Evolutionary conservation across 108 stramenopile genomes (phyloP).

Genomic region (Discostella stelligeroides): DNA sequence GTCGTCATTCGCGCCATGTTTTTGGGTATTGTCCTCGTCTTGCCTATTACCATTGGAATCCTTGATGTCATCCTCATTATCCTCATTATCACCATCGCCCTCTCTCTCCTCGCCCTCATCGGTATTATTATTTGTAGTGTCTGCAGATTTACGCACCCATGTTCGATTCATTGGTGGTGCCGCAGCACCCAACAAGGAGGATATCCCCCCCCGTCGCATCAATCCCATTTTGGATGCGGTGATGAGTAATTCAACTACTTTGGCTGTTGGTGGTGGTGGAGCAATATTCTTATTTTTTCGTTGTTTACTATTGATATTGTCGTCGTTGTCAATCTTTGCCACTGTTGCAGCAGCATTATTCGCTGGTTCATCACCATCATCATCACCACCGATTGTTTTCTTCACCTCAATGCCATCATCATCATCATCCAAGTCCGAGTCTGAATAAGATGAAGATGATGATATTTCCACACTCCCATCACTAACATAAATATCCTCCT

Average conservation of each 20-base stretch:
- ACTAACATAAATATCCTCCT: conserved; percentile 80
- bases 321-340: not conserved
- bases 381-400: no score
- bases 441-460: no score
- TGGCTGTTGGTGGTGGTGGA: conserved; percentile 19
- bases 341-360: not conserved
- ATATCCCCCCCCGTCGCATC: conserved; percentile 71
- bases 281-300: not conserved
- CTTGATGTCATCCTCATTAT: conserved; percentile 12
- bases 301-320: not conserved
- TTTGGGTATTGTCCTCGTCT: conserved; percentile 17
- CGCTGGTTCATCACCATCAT: conserved; percentile 34
- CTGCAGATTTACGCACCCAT: conserved; percentile 59
- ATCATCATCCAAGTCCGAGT: no score
- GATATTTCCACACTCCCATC: conserved; percentile 59
- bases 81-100: conserved; percentile 13
- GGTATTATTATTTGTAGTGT: conserved; percentile 4
- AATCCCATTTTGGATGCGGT: conserved; percentile 79
- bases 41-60: conserved; percentile 19
- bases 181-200: conserved; percentile 44
- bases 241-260: conserved; percentile 62
- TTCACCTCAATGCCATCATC: no score
- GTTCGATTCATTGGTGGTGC: conserved; percentile 74
- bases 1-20: conserved; percentile 18
- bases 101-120: conserved; percentile 6